Percentiles rank a stretch among this genome's conserved stretches.
phyloP scores from a whole-genome alignment of 345 rosid species.

The Camelina neglecta region DNA sequence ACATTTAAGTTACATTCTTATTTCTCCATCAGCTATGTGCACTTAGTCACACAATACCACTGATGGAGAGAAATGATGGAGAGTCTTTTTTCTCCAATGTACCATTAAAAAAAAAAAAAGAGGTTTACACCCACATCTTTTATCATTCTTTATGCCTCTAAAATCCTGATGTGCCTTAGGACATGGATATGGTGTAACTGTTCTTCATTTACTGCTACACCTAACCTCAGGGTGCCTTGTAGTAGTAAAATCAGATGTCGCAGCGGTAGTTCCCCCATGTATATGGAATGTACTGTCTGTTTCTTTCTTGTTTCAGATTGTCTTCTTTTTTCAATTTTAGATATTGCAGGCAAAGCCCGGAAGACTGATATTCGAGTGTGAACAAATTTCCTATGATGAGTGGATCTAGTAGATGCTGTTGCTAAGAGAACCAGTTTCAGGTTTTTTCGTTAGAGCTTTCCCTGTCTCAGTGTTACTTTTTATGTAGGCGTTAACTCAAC shows the following conservation, averaged over 20 bases:
- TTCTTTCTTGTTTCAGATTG: slow-evolving; percentile 34
- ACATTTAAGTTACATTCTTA: slow-evolving; percentile 39
- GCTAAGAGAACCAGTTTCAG: slow-evolving; percentile 38
- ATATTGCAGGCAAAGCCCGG: slow-evolving; percentile 40
- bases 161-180: slow-evolving; percentile 34
- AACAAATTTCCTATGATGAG: slow-evolving; percentile 29
- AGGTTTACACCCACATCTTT: slow-evolving; percentile 33
- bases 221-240: slow-evolving; percentile 32
- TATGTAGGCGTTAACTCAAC: slow-evolving; percentile 5
- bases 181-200: slow-evolving; percentile 31
- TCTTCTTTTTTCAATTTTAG: slow-evolving; percentile 31
- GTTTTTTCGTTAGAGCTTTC: slow-evolving; percentile 23
- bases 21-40: slow-evolving; percentile 36
- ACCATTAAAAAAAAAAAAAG: slow-evolving; percentile 37
- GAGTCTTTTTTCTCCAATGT: slow-evolving; percentile 33
- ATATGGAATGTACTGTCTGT: slow-evolving; percentile 34
- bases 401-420: slow-evolving; percentile 30
- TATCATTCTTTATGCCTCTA: slow-evolving; percentile 27
- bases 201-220: slow-evolving; percentile 27
- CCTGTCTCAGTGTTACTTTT: slow-evolving; percentile 7
- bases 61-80: slow-evolving; percentile 31
- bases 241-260: slow-evolving; percentile 38
- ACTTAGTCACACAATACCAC: slow-evolving; percentile 32
- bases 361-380: slow-evolving; percentile 26
- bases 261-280: slow-evolving; percentile 31